These are phyloP conservation scores for Luzula sylvatica DNA, from an alignment of 176 grass and related monocot species.

Conservation along the genomic window DNA sequence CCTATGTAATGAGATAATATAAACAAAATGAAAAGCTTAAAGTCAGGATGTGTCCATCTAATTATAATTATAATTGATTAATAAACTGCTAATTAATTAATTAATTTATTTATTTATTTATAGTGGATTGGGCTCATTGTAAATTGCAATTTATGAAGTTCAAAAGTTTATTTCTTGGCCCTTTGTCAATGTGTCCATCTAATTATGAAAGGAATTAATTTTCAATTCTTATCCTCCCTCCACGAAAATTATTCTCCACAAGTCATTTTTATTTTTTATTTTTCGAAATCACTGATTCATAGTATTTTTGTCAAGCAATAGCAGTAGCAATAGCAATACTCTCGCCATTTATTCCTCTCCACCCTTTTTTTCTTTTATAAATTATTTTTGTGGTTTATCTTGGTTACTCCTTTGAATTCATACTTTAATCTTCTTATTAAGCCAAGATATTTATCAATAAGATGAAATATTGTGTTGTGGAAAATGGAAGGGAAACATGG, in stretches of 20 bases:
- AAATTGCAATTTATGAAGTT: no score
- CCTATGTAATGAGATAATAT: no score
- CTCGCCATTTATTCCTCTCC: background rate
- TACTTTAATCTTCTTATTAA: background rate
- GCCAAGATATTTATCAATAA: no score
- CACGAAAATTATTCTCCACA: background rate
- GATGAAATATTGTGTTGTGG: background rate
- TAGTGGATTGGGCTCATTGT: no score
- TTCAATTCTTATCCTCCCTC: background rate
- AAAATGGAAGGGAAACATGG: conserved; percentile 1
- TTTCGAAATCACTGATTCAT: background rate
- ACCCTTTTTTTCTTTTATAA: background rate
- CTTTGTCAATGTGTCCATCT: background rate
- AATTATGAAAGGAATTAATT: background rate
- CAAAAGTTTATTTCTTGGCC: no score
- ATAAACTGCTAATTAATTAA: no score
- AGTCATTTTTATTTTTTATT: background rate
- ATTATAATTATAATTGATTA: no score
- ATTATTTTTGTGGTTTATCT: background rate
- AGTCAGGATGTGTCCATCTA: no score
- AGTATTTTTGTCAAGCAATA: background rate
- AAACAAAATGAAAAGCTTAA: no score
- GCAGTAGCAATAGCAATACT: background rate
- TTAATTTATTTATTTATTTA: no score
- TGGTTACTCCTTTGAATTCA: background rate